Base-by-base conservation (phyloP, 2,329 filamentous ascomycete species). In the Cadophora malorum region DNA sequence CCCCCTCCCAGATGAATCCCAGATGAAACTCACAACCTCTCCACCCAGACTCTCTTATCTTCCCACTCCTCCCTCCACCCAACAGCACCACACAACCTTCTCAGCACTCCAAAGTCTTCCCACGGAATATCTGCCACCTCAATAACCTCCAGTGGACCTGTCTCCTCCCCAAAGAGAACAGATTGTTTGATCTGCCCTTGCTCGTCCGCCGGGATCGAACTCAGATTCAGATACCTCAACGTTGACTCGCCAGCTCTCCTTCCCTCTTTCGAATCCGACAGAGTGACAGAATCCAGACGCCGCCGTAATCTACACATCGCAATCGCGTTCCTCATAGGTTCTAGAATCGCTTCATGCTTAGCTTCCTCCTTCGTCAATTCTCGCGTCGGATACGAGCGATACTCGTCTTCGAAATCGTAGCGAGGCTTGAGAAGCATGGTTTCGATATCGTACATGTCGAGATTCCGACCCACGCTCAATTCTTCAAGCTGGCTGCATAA, bases 391-490 rank as follows among this genome's bases (percentile, higher is more conserved):
- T 31, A 45, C 1, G 50, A 21, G 23, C 61, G 2, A 67, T 63
- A 55, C 47, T 58, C 56, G 16, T 58, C 47, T 23, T 25, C 59
- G 56, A 60, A 50, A 2, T 63, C 53, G 41, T 64, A 67, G 4
- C n/a, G 1, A 3, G 60, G 28, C 1, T 56, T 49, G 0, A 74
- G 59, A 21, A 72, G 55, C 25, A 73, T 63, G 4, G 53, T 49
- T 53, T 74, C 73, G 7, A 74, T 33, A 49, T 73, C 69, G 14
- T 28, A n/a, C 23, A 73, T 52, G 9, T n/a, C 56, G 4, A 74
- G 68, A 3, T 60, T 53, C 0, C 35, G 28, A 1, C 71, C 71
- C 1, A 72, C 38, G 7, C 65, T 66, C 10, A 74, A 60, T 23
- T 73, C 71, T 28, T 61, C 52, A 5, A 70, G 50, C 19, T 69